Base-by-base conservation (phyloP, 225 moss, liverwort and hornwort genomes). In the Polytrichum commune region DNA sequence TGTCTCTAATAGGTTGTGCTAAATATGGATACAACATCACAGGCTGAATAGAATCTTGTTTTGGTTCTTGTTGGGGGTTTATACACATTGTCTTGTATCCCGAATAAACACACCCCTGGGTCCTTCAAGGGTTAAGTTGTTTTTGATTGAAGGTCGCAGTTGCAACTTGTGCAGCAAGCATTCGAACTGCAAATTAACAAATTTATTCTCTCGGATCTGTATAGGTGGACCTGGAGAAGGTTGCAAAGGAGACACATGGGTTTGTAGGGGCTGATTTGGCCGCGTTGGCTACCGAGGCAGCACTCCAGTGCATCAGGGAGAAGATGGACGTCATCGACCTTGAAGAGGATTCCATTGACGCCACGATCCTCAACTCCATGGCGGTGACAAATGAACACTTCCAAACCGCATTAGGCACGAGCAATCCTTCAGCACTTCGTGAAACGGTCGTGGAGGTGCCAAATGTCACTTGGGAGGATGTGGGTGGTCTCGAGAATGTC, bases 251-350 rank as follows among this genome's bases (percentile, higher is more conserved):
- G 29, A 89, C 88, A 5, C 88, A 89, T 62, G 88, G 88, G 16
- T 88, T 88, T 64, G 88, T 88, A 1, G 88, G 88, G 27, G 88
- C 88, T 6, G 88, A 88, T 76, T 80, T 88, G 57, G 88, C 88
- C 2, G 88, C 84, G 7, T 54, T 88, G 19, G 84, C 84, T 18
- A 88, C 88, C 0, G 88, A 88, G 74, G 82, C 82, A 30, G 88
- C 88, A 4, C 67, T 88, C 54, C 88, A 89, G 76, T 89, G 88
- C 71, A 89, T 89, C 53, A 77, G 85, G 23, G 88, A 89, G 72
- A 89, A 89, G 68, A 89, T 89, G 88, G 88, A 85, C 22, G 85
- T 89, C 1, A 89, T 89, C 62, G 88, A 89, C 62, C 35, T 89
- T 6, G 88, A 89, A 57, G 88, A 89, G 30, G 88, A 89, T 55